Evolutionary conservation across 805 yeast genomes (phyloP), one percentile per base, ranked within the genome.

Genomic region (Tetrapisispora iriomotensis): DNA sequence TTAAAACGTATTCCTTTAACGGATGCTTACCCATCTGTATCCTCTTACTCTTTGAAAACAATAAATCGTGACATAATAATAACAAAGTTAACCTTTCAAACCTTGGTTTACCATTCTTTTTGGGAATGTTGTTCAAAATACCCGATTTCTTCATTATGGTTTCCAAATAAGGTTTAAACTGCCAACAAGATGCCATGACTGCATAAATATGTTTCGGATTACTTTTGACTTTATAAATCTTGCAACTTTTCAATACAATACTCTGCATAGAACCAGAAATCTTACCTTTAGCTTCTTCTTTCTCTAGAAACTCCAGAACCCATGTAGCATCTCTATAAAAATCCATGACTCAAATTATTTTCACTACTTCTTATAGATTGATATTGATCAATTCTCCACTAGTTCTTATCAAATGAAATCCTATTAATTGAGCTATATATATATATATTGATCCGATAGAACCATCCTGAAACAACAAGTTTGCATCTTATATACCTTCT

Each of bases 131-230:
- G 27, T 71, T 65, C 46, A 82, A 64, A n/a, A 92, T 61, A 48
- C 77, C 76, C 6, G 94, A 70, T 42, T 77, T 77, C 46, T 71
- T 71, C 58, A 90, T 72, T 30, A 90, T 70, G 26, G 69, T 69
- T 35, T 66, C 63, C 28, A 92, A 67, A 47, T 74, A 77, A 12
- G 76, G 78, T 49, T 76, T 77, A 59, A 79, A 84, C 54, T 74
- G 78, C 53, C 86, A 63, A 1, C 95, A 76, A 4, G 94, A 82
- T 24, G 77, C 68, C 19, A 87, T 86, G 21, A 90, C 64, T 0
- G 96, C 98, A 65, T 70, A 86, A 1, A 88, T 64, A 54, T 90
- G 96, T 51, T 82, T 84, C 1, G 96, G 94, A 43, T 86, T 75
- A 0, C 78, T 65, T 51, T 72, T 66, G 40, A 79, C 56, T 49